Evolutionary conservation across 2,329 filamentous ascomycete genomes (phyloP).

Genomic region (Basipetospora chlamydospora): DNA sequence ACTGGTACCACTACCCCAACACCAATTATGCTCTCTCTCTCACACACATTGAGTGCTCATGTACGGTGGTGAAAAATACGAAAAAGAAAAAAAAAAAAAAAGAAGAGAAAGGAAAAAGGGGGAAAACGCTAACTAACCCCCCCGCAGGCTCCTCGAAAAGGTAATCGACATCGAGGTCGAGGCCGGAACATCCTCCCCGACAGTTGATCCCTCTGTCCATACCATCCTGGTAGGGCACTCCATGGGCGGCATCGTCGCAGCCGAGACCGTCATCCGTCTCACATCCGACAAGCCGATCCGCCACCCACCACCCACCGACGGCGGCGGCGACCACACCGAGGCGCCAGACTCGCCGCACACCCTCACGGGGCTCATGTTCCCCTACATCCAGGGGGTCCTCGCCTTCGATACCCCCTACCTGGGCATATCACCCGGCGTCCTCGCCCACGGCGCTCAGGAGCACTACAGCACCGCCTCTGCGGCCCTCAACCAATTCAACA

Average conservation of each 20-base stretch:
- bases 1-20: slow-evolving; percentile 39
- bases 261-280: slow-evolving; percentile 69
- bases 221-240: slow-evolving; percentile 76
- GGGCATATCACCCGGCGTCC: slow-evolving; percentile 64
- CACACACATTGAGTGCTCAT: background rate
- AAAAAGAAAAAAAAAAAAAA: too few species aligned
- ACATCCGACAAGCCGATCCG: slow-evolving; percentile 39
- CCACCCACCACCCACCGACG: slow-evolving; percentile 30
- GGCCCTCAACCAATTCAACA: slow-evolving; percentile 51
- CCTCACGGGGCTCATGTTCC: slow-evolving; percentile 68
- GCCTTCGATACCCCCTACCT: slow-evolving; percentile 92
- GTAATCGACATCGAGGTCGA: slow-evolving; percentile 90
- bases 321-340: slow-evolving; percentile 17
- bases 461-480: slow-evolving; percentile 64
- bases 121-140: too few species aligned
- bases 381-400: slow-evolving; percentile 77
- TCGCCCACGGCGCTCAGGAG: slow-evolving; percentile 75
- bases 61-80: too few species aligned
- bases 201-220: slow-evolving; percentile 70
- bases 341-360: slow-evolving; percentile 12
- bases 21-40: background rate
- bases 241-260: slow-evolving; percentile 88
- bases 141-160: slow-evolving; percentile 75
- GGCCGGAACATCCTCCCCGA: slow-evolving; percentile 66
- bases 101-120: too few species aligned